phyloP scores from a whole-genome alignment of 2,329 filamentous ascomycete genomes.

The Colletotrichum tabaci region DNA sequence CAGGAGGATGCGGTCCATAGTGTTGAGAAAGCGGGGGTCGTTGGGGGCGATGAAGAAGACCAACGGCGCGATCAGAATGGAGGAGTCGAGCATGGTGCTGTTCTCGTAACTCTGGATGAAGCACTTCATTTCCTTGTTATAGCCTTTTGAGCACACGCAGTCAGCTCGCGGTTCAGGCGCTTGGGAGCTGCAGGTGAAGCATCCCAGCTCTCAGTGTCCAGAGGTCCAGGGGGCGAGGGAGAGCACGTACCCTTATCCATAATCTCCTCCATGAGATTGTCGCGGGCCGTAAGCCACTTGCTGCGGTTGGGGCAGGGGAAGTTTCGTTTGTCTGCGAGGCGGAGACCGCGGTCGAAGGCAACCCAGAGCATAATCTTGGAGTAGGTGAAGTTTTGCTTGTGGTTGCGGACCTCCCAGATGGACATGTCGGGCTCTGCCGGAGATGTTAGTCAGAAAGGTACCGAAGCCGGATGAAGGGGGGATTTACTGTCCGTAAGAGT shows the following conservation, averaged over 20 bases:
- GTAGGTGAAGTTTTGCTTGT: constrained; percentile 84
- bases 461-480: too few species aligned
- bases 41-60: constrained; percentile 87
- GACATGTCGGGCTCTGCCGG: constrained; percentile 79
- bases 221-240: too few species aligned
- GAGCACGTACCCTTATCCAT: constrained; percentile 74
- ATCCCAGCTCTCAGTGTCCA: neutral
- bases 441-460: constrained; percentile 33
- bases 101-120: constrained; percentile 86
- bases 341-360: constrained; percentile 81
- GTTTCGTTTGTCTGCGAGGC: constrained; percentile 81
- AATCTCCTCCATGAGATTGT: constrained; percentile 80
- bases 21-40: constrained; percentile 81
- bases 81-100: constrained; percentile 78
- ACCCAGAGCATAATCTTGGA: constrained; percentile 91
- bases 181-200: neutral
- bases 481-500: constrained; percentile 71
- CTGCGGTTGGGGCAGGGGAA: constrained; percentile 80
- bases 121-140: constrained; percentile 77
- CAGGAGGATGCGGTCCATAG: constrained; percentile 79
- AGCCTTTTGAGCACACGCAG: constrained; percentile 61
- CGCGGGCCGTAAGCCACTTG: constrained; percentile 77
- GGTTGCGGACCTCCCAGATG: constrained; percentile 85
- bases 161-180: neutral
- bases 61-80: constrained; percentile 81